Evolutionary conservation across 805 yeast species (phyloP), one percentile per base, ranked within the genome.

Genomic region (Hanseniaspora singularis): DNA sequence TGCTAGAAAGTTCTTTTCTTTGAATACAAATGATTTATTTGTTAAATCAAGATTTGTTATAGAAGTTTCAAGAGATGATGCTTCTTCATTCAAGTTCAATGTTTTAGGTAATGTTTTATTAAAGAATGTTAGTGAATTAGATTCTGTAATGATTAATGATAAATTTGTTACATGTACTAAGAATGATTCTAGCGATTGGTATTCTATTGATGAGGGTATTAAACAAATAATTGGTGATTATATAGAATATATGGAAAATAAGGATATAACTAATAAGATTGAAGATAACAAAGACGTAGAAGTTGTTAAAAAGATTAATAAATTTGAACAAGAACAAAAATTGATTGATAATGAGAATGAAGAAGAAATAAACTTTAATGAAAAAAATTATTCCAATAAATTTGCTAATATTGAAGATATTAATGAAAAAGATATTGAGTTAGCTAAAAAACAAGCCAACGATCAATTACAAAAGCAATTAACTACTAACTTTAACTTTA

Each of bases 81-180:
- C 48, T 6, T 37, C 41, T 5, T 30, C 48, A 2, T 44, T 23
- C n/a, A 32, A 23, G 1, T 44, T 37, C 14, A 38, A 34, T 24
- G 32, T 34, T 10, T 31, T 44, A n/a, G 48, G 38, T 8, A 44
- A 44, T 37, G 26, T 37, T 30, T 30, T 44, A 8, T 24, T 44
- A 5, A 44, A 44, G 18, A 24, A 44, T n/a, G 28, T 44, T 8
- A 23, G 23, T 3, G 38, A 44, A 23, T 9, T 44, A 16, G 76
- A 69, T 53, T 76, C 85, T 0, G 64, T 82, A 16, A 73, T 82
- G 77, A 73, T 82, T 53, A 89, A 89, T 16, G 73, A 73, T n/a
- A 73, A 81, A 55, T 82, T 82, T 53, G 62, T 82, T 45, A 80
- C 89, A 0, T 76, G 82, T 8, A 81, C 77, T 59, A 82, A 81